Evolutionary conservation across 352 stramenopile species (phyloP), one percentile per base, ranked within the genome.

Genomic region (Pythium sukuiense): DNA sequence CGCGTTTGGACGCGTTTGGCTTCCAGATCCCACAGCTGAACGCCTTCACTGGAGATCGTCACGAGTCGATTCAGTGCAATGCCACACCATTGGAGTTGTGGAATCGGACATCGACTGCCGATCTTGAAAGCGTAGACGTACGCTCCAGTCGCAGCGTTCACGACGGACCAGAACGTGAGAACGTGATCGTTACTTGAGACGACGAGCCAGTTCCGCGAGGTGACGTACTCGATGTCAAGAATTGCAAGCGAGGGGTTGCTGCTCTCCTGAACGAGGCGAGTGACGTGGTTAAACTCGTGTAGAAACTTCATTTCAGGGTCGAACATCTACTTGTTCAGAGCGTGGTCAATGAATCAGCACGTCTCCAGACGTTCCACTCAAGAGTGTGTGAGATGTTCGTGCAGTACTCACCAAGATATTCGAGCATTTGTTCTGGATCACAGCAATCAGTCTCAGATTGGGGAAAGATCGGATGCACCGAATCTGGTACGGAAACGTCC

Each of bases 1-100:
- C 62, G 75, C 24, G 43, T 73, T 33, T 69, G 72, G 49, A 37
- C 70, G 46, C 60, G 76, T 67, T 67, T 64, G 1, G 64, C 57
- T n/a, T 94, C 83, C 13, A 92, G 61, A 62, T 91, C 79, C 85
- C 83, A 91, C 13, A 94, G 71, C 57, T 86, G 76, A 1, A 81
- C 70, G 30, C 79, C 60, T 53, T 66, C 53, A 37, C 56, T 65
- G 26, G 64, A 71, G 3, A 58, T 37, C 5, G 56, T 65, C 43
- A 73, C 63, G 26, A 92, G 70, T 27, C 73, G 57, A 55, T 88
- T 81, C 33, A 85, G 72, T 7, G 71, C 68, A 24, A 69, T 60
- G 66, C 57, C 57, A 9, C 77, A 87, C 85, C 83, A 93, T 33
- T 82, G 83, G 20, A 91, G 57, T 6, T 77, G 70, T 3, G 74